Evolutionary conservation across 257 asterid species (phyloP), one percentile per base, ranked within the genome.

Genomic region (Nyctanthes arbortristis): DNA sequence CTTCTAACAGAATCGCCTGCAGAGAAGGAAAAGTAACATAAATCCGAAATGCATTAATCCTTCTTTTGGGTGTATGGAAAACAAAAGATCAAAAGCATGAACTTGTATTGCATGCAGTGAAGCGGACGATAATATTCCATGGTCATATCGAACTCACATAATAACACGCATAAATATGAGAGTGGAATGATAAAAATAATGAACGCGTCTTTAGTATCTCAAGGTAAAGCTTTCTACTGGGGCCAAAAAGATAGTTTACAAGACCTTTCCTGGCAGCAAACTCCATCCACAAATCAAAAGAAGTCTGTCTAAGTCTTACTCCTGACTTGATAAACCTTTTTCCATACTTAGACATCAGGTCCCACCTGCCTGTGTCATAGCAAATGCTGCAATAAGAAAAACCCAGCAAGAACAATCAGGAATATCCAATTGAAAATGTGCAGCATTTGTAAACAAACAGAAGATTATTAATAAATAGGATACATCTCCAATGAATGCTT

Each of bases 281-380:
- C 25, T 89, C 96, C 97, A 94, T 94, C 99, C 97, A 94, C 68
- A 70, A 36, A 29, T 85, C 93, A 71, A 88, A 85, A 67, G 97
- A 75, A 77, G 78, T 61, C 85, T 79, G 89, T 52, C 97, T 77
- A 49, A 91, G 86, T 35, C 72, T 87, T 52, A 88, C 89, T 76
- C 92, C 96, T 27, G 90, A 91, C 63, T 40, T 81, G 69, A 82
- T 79, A 70, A 91, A 89, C 78, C 84, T 82, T 82, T 81, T 88
- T 22, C 88, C 96, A 68, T 84, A 79, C 56, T 94, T 94, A 29
- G 84, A 75, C 28, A 88, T 81, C 82, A 89, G 84, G 70, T 78
- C 93, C 95, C 89, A 91, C 69, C 89, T 88, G 69, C 80, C 70
- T 6, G 85, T 77, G 45, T 79, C 77, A 71, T 75, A 79, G 71